Evolutionary conservation across 139 green algal species (phyloP), one percentile per base, ranked within the genome.

Genomic region (Chlorella sp.): DNA sequence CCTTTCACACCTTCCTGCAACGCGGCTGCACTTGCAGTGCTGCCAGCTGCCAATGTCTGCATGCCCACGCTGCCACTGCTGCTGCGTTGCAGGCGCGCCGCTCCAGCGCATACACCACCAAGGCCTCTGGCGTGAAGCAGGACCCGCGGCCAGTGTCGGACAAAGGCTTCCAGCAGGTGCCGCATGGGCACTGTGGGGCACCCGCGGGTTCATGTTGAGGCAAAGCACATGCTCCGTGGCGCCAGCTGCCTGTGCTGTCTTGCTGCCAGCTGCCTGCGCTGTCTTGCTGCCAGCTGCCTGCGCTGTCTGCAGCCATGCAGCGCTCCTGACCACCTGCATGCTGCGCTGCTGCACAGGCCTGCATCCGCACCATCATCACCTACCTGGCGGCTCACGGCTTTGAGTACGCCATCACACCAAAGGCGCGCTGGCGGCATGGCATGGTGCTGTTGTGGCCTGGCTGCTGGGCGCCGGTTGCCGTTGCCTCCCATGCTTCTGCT

Each of bases 341-440:
- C 13, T 60, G 51, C 21, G 51, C 15, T 23, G 3, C 2, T 60
- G 51, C 15, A 15, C 51, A 60, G 51, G 51, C 87, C n/a, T 97
- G 95, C 87, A 90, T 96, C 34, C 85, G 91, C 36, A 90, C 71
- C 4, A 81, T 99, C 51, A 97, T 99, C 47, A 83, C 88, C 1
- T 99, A 96, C 90, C 87, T 98, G 9, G 92, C 92, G 23, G 88
- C 87, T 0, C 94, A 98, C 75, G 90, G 91, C 30, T 99, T 98
- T 80, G 91, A 97, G 18, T 88, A 94, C 34, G 72, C 91, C 7
- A 81, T 99, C 17, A 93, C 95, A 0, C 92, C 91, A 17, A 98
- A 98, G 83, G 89, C 39, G 65, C 4, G 47, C 34, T 68, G 47
- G 28, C 65, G 28, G 32, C 13, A 73, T 12, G 9, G 17, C 30